Conservation (phyloP, 2,329 filamentous ascomycete genomes). For the Penicillium aurantiogriseum region DNA sequence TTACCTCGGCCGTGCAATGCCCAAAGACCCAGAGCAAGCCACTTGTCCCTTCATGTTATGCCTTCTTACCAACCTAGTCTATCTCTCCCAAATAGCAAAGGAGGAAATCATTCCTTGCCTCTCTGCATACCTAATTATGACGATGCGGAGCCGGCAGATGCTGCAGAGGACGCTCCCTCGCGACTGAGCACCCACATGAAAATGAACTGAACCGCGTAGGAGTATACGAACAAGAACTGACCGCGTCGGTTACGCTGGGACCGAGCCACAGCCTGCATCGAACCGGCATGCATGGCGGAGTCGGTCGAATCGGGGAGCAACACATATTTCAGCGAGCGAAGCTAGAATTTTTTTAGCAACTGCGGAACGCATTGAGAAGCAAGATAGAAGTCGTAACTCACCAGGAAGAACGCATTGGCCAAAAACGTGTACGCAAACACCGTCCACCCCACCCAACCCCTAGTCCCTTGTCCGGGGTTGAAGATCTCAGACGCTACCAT, state of each 20-base stretch:
- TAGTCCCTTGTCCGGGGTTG: conserved; percentile 75
- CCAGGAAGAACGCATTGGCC: conserved; percentile 92
- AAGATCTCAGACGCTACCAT: conserved; percentile 75
- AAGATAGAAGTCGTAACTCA: conserved; percentile 47
- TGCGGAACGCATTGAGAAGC: background rate
- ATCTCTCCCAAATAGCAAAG: conserved; percentile 9
- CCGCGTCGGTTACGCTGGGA: conserved; percentile 84
- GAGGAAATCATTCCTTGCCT: background rate
- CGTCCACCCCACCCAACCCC: conserved; percentile 83
- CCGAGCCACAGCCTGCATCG: conserved; percentile 70
- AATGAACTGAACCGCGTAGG: conserved; percentile 86
- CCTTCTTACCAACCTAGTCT: conserved; percentile 12
- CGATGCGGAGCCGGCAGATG: conserved; percentile 20
- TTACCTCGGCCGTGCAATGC: conserved; percentile 15
- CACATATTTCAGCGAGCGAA: conserved; percentile 93
- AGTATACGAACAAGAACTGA: conserved; percentile 91
- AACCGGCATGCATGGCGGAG: conserved; percentile 58
- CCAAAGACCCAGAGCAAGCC: conserved; percentile 10
- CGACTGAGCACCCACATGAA: conserved; percentile 84
- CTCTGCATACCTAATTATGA: background rate
- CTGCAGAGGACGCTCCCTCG: conserved; percentile 43
- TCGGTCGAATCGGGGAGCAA: conserved; percentile 80
- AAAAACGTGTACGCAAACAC: conserved; percentile 90
- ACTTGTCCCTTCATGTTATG: conserved; percentile 6
- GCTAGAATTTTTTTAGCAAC: conserved; percentile 49